Conservation (phyloP, 495 filamentous ascomycete genomes). For the Penicillium cinerascens region DNA sequence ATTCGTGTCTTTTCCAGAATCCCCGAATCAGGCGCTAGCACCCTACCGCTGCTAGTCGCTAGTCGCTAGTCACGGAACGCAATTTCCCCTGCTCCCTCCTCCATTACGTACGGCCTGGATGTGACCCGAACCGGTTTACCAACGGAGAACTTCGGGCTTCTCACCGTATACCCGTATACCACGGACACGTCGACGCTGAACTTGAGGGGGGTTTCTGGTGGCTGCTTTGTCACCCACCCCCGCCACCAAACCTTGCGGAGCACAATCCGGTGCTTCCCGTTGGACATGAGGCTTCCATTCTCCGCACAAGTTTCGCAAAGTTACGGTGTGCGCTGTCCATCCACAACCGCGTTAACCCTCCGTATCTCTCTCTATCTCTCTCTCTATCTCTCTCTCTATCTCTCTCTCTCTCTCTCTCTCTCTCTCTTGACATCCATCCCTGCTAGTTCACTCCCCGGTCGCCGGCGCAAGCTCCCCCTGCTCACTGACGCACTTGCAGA, state of each 20-base stretch:
- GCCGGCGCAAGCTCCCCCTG: slow-evolving; percentile 20
- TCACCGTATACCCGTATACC: too few relatives aligned
- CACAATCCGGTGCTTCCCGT: background rate
- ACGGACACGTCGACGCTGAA: background rate
- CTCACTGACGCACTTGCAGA: slow-evolving; percentile 17
- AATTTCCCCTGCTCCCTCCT: background rate
- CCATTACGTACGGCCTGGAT: slow-evolving; percentile 5
- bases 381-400: too few relatives aligned
- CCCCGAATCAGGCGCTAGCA: background rate
- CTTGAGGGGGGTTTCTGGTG: too few relatives aligned
- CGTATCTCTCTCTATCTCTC: background rate
- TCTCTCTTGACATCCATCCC: too few relatives aligned
- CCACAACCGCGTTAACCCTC: background rate
- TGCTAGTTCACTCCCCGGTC: too few relatives aligned
- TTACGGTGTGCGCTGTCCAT: slow-evolving; percentile 25
- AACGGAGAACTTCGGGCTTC: slow-evolving; percentile 11
- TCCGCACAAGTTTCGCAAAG: background rate
- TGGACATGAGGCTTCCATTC: slow-evolving; percentile 2
- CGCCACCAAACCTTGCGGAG: slow-evolving; percentile 16
- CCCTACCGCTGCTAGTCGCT: too few relatives aligned
- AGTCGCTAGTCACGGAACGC: background rate
- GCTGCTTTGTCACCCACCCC: slow-evolving; percentile 13
- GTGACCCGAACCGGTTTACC: background rate
- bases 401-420: too few relatives aligned
- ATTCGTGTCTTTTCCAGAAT: background rate